These are phyloP conservation scores for Cladosporium sp. DNA, from an alignment of 2,329 filamentous ascomycete species.

Conservation along the genomic window DNA sequence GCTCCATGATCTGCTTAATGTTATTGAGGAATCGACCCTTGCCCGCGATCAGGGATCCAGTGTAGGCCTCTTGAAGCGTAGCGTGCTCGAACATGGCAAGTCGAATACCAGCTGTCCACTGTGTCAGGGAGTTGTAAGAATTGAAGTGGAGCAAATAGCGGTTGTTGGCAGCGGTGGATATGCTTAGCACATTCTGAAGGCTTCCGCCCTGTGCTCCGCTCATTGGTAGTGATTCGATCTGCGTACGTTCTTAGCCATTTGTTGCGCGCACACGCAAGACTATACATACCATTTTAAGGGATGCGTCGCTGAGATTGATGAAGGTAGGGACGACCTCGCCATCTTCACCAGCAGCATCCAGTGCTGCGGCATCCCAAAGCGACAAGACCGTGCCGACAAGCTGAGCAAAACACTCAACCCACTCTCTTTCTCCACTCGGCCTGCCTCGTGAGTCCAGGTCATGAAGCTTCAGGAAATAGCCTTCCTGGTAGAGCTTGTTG, in stretches of 20 bases:
- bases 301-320: slow-evolving; percentile 95
- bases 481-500: slow-evolving; percentile 96
- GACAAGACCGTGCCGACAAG: slow-evolving; percentile 93
- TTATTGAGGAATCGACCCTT: slow-evolving; percentile 89
- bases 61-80: slow-evolving; percentile 92
- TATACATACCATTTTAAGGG: slow-evolving; percentile 81
- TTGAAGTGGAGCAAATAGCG: slow-evolving; percentile 96
- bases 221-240: slow-evolving; percentile 73
- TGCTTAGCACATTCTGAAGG: slow-evolving; percentile 89
- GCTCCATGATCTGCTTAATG: slow-evolving; percentile 84
- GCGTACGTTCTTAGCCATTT: neutral
- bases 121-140: slow-evolving; percentile 83
- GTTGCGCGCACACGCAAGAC: neutral
- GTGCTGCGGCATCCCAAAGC: slow-evolving; percentile 88
- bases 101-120: slow-evolving; percentile 94
- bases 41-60: slow-evolving; percentile 88
- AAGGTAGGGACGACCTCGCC: slow-evolving; percentile 86
- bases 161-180: slow-evolving; percentile 93
- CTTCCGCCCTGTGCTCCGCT: slow-evolving; percentile 71
- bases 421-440: slow-evolving; percentile 79
- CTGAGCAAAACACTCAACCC: slow-evolving; percentile 96
- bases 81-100: slow-evolving; percentile 93
- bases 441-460: slow-evolving; percentile 89
- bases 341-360: slow-evolving; percentile 81
- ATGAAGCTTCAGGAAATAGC: slow-evolving; percentile 94